Conservation (phyloP, 208 protist genomes). For the Trypanosoma congolense region DNA sequence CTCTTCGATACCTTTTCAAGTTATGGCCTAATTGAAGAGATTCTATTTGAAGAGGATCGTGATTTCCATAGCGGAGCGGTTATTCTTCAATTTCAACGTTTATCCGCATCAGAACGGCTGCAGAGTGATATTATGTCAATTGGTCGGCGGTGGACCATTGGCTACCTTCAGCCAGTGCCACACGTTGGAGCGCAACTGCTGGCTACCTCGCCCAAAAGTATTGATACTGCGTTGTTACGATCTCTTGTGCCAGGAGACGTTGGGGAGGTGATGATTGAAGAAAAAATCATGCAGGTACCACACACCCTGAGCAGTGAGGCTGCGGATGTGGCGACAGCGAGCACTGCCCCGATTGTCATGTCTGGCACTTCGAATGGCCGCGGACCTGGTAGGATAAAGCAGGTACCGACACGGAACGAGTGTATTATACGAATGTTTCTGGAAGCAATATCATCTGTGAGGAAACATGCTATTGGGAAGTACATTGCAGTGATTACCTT, state of each 20-base stretch:
- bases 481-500: conserved; percentile 49
- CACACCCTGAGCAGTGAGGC: conserved; percentile 13
- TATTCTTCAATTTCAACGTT: conserved; percentile 63
- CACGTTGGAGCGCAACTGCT: conserved; percentile 46
- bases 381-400: not conserved
- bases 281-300: conserved; percentile 25
- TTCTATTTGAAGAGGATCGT: conserved; percentile 39
- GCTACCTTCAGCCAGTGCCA: conserved; percentile 29
- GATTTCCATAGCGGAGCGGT: conserved; percentile 52
- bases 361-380: not conserved
- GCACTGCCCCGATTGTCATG: not conserved
- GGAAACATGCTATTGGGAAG: conserved; percentile 31
- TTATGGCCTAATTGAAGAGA: conserved; percentile 62
- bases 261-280: conserved; percentile 17
- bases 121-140: conserved; percentile 32
- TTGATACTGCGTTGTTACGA: conserved; percentile 22
- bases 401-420: not conserved
- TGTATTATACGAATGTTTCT: conserved; percentile 9
- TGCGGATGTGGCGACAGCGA: not conserved
- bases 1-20: conserved; percentile 56
- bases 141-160: conserved; percentile 38
- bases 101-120: conserved; percentile 58
- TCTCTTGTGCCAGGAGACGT: conserved; percentile 4
- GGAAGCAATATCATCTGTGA: conserved; percentile 23
- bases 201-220: conserved; percentile 29